A percentile compares a stretch with the other conserved stretches of the same genome.
phyloP scores from a whole-genome alignment of 345 rosid genomes.

The Hibiscus tridactylites region DNA sequence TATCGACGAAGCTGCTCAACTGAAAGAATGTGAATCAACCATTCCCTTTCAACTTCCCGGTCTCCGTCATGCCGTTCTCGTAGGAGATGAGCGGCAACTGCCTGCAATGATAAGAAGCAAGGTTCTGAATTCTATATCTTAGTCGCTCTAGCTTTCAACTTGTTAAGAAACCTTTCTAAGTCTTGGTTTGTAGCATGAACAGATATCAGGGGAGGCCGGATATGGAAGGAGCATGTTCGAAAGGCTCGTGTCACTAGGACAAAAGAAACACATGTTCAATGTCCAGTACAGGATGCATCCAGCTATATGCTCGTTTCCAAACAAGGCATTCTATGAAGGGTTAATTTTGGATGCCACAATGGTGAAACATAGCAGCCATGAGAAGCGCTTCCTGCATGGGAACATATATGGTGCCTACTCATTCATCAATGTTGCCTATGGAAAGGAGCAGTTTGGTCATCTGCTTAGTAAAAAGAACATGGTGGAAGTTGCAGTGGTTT shows the following conservation, averaged over 20 bases:
- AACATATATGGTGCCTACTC: conserved; percentile 40
- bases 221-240: conserved; percentile 28
- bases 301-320: conserved; percentile 23
- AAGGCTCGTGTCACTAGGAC: conserved; percentile 14
- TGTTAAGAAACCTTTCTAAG: neutral
- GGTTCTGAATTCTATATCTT: conserved; percentile 2
- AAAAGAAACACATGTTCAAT: conserved; percentile 19
- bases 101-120: conserved; percentile 48
- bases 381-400: conserved; percentile 21
- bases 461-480: conserved; percentile 24
- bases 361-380: conserved; percentile 9
- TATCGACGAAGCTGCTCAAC: conserved; percentile 52
- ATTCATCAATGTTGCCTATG: conserved; percentile 32
- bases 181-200: neutral
- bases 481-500: conserved; percentile 34
- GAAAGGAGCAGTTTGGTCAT: conserved; percentile 26
- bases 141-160: neutral
- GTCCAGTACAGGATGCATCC: conserved; percentile 34
- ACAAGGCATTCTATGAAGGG: conserved; percentile 16
- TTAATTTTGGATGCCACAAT: conserved; percentile 13
- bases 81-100: conserved; percentile 43
- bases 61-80: conserved; percentile 32
- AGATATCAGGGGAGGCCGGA: conserved; percentile 18
- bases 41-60: conserved; percentile 41
- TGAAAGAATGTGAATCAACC: conserved; percentile 47